Evolutionary conservation across 2,329 filamentous ascomycete species (phyloP), one percentile per base, ranked within the genome.

Genomic region (Cytospora mali): DNA sequence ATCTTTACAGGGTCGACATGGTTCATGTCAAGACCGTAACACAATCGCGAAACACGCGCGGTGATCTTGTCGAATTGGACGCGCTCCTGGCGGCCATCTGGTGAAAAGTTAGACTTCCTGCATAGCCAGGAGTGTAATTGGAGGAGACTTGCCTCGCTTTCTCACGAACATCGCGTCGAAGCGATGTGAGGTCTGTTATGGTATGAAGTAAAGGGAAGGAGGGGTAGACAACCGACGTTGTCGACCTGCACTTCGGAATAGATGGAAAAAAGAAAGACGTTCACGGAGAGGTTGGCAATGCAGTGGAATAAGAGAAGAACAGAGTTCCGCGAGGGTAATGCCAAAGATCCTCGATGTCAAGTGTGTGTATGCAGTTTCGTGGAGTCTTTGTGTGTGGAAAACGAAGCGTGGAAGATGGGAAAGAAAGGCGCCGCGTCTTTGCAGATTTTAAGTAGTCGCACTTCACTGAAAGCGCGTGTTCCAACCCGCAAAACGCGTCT

Each of bases 31-130:
- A 99, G 89, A 69, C 94, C 94, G 78, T 99, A 99, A 86, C 95
- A 99, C 74, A 99, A 84, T 73, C 95, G 88, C 53, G 95, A 98
- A 70, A 99, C 95, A 79, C 95, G 93, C 72, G 95, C 95, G 74
- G 95, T 98, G 86, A 99, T 99, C 84, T 99, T 99, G 85, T 99
- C 95, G 83, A 99, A 99, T 79, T 99, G 95, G 69, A 99, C 95
- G 79, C 95, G 95, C 86, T 99, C 95, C 84, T 98, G 97, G 84
- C 95, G 95, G 81, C 94, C 94, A 86, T 99, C 95, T 98, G 61
- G 13, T 18, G 11, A 25, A 27, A 9, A 33, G 31, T 62, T 56
- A 65, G 63, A 50, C 3, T 55, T 50, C 4, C 18, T 3, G 25
- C 21, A 28, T 6, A 21, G 16, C 29, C 7, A 16, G 27, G 31